Evolutionary conservation across 306 rosid species (phyloP).

Genomic region (Rosa persica): DNA sequence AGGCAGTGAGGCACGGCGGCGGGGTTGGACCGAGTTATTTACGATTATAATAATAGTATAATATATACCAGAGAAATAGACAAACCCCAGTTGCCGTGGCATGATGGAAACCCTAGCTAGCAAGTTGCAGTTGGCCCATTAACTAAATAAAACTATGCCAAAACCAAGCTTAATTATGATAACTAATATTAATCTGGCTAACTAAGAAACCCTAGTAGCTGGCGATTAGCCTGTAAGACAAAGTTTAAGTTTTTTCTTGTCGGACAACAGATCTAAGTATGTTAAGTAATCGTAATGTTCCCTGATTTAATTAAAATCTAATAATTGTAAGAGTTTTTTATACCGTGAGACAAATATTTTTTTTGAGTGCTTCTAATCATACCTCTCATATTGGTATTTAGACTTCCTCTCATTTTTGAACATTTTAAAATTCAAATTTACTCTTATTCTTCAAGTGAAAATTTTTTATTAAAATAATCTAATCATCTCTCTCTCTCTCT

Average conservation of each 20-base stretch:
- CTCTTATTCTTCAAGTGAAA: no score
- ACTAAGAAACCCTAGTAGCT: not conserved
- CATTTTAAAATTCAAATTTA: no score
- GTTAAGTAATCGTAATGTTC: not conserved
- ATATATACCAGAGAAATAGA: not conserved
- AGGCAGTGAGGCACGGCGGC: conserved; percentile 38
- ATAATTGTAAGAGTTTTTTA: not conserved
- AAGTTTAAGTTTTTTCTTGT: not conserved
- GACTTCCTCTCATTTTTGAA: no score
- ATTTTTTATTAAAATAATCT: no score
- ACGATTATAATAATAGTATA: not conserved
- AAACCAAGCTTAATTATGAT: not conserved
- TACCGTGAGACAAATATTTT: not conserved
- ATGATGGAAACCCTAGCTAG: not conserved
- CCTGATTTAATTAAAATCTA: not conserved
- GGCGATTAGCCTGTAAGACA: not conserved
- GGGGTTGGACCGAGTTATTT: conserved; percentile 22
- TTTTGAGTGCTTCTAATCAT: no score
- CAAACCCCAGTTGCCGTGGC: not conserved
- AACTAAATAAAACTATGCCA: not conserved
- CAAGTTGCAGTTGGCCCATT: conserved; percentile 3
- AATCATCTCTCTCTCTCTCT: no score
- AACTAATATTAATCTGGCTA: not conserved
- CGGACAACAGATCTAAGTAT: not conserved
- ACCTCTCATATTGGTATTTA: no score